These are phyloP conservation scores for Pseudogymnoascus sp. DNA, from an alignment of 2,329 filamentous ascomycete genomes.

Conservation along the genomic window DNA sequence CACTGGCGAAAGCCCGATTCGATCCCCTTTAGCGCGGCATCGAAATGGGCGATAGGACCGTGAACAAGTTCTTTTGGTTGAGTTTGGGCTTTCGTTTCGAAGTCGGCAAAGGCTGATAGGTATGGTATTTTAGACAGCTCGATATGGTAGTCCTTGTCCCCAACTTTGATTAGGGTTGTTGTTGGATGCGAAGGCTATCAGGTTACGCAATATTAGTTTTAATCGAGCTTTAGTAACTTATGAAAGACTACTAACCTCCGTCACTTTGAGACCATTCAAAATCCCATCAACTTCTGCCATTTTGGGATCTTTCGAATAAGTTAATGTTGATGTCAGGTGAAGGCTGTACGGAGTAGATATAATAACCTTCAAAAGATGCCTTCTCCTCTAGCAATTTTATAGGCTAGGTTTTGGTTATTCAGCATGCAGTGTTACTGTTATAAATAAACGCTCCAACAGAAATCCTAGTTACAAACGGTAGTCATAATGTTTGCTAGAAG, in stretches of 20 bases:
- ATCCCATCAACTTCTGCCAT: not conserved
- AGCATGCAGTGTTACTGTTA: not conserved
- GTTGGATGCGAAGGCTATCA: not conserved
- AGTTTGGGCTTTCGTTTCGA: slow-evolving; percentile 21
- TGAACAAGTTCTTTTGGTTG: slow-evolving; percentile 18
- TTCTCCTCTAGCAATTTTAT: not conserved
- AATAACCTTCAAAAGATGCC: not conserved
- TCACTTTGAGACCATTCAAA: not conserved
- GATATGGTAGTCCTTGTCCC: not conserved
- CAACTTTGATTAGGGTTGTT: not conserved
- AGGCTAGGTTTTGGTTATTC: not conserved
- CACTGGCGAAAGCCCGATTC: slow-evolving; percentile 26
- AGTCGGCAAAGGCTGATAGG: not conserved
- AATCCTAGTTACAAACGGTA: not conserved
- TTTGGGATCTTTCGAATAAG: not conserved
- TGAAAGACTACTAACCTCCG: not conserved
- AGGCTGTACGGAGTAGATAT: not conserved
- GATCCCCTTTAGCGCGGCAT: slow-evolving; percentile 24
- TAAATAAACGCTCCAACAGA: not conserved
- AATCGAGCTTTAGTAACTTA: not conserved
- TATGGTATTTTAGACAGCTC: not conserved
- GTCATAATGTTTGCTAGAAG: not conserved
- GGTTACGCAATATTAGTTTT: not conserved
- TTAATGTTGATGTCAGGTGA: not conserved
- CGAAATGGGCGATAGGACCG: slow-evolving; percentile 21